Base-by-base conservation (phyloP, 306 rosid species). In the Vachellia collinsii region DNA sequence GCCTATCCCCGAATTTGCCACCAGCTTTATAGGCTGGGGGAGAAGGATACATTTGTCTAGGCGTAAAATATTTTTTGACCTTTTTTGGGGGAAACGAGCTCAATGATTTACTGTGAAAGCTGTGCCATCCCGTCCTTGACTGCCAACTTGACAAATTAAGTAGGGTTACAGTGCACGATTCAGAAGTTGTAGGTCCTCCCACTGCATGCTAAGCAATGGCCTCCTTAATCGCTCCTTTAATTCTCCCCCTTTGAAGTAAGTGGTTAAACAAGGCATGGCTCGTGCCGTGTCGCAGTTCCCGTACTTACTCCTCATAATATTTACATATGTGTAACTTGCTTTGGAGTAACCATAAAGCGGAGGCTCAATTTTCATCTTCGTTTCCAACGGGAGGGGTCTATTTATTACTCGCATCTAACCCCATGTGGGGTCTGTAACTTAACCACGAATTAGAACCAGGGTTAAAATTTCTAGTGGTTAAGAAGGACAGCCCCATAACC, bases 381-480 rank as follows among this genome's bases (percentile, higher is more conserved):
- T 79, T 59, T 46, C 22, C 23, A 50, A 65, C 41, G 64, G 68
- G 56, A 29, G 19, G 51, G 76, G 54, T 84, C 79, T 84, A 92
- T 91, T 92, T 92, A 92, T 91, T 88, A 88, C 92, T 76, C 84
- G 64, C 70, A 83, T 86, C 88, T 86, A 94, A 92, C 94, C 94
- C 79, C 72, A 68, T 61, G 87, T 78, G 83, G 89, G 90, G 89
- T 88, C 94, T 77, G 72, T 9, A 86, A 85, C 92, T 89, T 88
- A 92, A 94, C 97, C 97, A 91, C 70, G 83, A 93, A 91, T 90
- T 90, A 91, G 90, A 91, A 94, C 98, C 77, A 86, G 92, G 85
- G 98, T 94, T 90, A 92, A 92, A 91, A 91, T 80, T 22, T 84
- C 89, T 72, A 88, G 90, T 93, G 94, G 97, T 90, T 92, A 89